These are phyloP conservation scores for Colletotrichum gigasporum DNA, from an alignment of 2,329 filamentous ascomycete genomes.

Conservation along the genomic window DNA sequence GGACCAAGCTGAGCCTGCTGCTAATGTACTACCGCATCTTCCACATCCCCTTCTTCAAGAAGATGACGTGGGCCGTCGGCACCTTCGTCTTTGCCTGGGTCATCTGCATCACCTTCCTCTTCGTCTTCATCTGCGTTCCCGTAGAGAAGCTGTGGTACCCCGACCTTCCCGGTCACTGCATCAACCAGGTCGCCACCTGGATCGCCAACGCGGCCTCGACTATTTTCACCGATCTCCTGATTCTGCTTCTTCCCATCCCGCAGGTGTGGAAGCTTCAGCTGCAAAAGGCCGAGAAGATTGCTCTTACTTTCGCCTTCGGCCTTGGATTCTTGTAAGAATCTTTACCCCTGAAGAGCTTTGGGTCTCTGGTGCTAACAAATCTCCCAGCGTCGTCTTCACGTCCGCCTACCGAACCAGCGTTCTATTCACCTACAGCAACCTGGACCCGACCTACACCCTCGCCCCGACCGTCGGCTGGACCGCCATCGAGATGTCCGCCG, in stretches of 20 bases:
- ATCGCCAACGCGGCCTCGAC: slow-evolving; percentile 59
- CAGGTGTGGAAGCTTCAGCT: slow-evolving; percentile 57
- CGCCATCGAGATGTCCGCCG: slow-evolving; percentile 57
- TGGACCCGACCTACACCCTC: slow-evolving; percentile 56
- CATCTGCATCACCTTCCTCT: slow-evolving; percentile 56
- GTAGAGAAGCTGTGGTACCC: slow-evolving; percentile 60
- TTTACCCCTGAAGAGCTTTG: rapidly evolving
- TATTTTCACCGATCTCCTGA: slow-evolving; percentile 55
- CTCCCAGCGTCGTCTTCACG: slow-evolving; percentile 53
- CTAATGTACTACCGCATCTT: slow-evolving; percentile 65
- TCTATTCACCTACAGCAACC: slow-evolving; percentile 52
- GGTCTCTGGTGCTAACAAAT: neutral
- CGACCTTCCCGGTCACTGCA: slow-evolving; percentile 54
- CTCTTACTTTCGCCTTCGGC: slow-evolving; percentile 53
- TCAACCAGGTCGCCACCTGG: slow-evolving; percentile 60
- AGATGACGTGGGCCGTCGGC: slow-evolving; percentile 50
- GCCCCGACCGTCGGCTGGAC: slow-evolving; percentile 58
- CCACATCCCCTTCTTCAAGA: slow-evolving; percentile 52
- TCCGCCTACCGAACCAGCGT: slow-evolving; percentile 58
- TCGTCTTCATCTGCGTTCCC: slow-evolving; percentile 62
- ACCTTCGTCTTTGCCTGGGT: slow-evolving; percentile 57
- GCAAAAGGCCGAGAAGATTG: slow-evolving; percentile 51
- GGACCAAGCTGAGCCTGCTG: slow-evolving; percentile 60
- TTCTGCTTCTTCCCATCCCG: slow-evolving; percentile 54
- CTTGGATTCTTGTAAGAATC: slow-evolving; percentile 53